Conservation (phyloP, 2,329 filamentous ascomycete genomes). For the Arachnomyces sp. region DNA sequence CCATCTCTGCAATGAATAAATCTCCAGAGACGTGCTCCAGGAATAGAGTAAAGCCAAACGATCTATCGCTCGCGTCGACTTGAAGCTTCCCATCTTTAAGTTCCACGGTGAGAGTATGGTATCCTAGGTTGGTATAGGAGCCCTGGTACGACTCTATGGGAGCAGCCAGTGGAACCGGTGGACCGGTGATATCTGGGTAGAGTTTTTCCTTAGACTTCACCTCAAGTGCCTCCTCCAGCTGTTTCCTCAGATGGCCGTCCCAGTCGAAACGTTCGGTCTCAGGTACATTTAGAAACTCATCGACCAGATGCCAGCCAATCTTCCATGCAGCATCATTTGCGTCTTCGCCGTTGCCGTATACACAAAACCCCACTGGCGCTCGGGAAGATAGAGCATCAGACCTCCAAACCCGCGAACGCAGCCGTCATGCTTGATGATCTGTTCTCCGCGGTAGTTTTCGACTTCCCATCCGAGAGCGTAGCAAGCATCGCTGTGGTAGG, state of each 20-base stretch:
- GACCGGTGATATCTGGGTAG: slow-evolving; percentile 9
- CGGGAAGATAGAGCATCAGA: slow-evolving; percentile 40
- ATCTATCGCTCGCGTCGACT: slow-evolving; percentile 27
- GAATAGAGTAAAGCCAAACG: slow-evolving; percentile 21
- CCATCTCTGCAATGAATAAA: too few species aligned
- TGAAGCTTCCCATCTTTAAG: slow-evolving; percentile 21
- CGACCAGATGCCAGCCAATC: slow-evolving; percentile 34
- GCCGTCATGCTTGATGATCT: slow-evolving; percentile 38
- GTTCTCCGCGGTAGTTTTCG: slow-evolving; percentile 21
- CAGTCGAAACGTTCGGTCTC: slow-evolving; percentile 31
- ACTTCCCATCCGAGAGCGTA: slow-evolving; percentile 12
- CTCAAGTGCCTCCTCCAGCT: slow-evolving; percentile 19
- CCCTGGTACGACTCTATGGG: slow-evolving; percentile 6
- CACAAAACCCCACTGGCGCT: slow-evolving; percentile 36
- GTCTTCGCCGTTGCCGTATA: slow-evolving; percentile 36
- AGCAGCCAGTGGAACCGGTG: slow-evolving; percentile 6
- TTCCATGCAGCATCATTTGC: slow-evolving; percentile 27
- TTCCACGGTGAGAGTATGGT: slow-evolving; percentile 19
- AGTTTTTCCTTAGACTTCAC: slow-evolving; percentile 5
- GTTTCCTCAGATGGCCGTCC: too few species aligned
- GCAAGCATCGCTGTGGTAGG: slow-evolving; percentile 3
- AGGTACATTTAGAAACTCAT: slow-evolving; percentile 33
- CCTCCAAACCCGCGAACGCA: slow-evolving; percentile 41
- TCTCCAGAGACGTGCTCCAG: slow-evolving; percentile 28
- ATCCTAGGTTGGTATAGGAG: slow-evolving; percentile 14